Evolutionary conservation across 768 basidiomycete genomes (phyloP).

Genomic region (Russula earlei): DNA sequence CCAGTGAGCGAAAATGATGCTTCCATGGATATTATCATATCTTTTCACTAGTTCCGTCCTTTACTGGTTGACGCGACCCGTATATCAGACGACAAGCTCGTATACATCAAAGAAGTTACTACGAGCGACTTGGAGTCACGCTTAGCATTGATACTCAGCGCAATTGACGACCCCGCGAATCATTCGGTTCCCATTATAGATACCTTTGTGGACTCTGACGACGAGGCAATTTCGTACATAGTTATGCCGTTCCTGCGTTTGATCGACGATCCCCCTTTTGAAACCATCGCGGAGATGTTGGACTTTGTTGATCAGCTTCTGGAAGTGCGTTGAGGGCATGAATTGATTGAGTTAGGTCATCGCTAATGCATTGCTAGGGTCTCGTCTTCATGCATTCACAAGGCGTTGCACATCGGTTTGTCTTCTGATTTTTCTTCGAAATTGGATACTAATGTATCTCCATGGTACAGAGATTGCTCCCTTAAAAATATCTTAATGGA

Average conservation of each 20-base stretch:
- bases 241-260: constrained; percentile 14
- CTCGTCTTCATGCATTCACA: constrained; percentile 14
- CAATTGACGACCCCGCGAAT: background rate
- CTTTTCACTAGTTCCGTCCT: background rate
- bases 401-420: constrained; percentile 15
- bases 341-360: no score
- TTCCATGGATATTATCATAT: background rate
- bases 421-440: background rate
- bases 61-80: constrained; percentile 27
- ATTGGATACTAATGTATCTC: background rate
- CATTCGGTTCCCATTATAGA: constrained; percentile 15
- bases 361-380: background rate
- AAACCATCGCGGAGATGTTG: background rate
- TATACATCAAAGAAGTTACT: constrained; percentile 26
- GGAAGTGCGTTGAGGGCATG: background rate
- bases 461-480: background rate
- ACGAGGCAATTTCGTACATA: constrained; percentile 1
- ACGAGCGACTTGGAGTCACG: constrained; percentile 11
- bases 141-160: constrained; percentile 16
- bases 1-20: background rate
- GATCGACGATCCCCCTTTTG: background rate
- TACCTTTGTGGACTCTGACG: background rate
- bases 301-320: constrained; percentile 14
- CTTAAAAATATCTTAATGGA: constrained; percentile 11
- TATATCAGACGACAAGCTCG: constrained; percentile 22